Percentiles rank a stretch among this genome's conserved stretches.
phyloP scores from a whole-genome alignment of 140 eudicot species.

The Cichorium intybus region DNA sequence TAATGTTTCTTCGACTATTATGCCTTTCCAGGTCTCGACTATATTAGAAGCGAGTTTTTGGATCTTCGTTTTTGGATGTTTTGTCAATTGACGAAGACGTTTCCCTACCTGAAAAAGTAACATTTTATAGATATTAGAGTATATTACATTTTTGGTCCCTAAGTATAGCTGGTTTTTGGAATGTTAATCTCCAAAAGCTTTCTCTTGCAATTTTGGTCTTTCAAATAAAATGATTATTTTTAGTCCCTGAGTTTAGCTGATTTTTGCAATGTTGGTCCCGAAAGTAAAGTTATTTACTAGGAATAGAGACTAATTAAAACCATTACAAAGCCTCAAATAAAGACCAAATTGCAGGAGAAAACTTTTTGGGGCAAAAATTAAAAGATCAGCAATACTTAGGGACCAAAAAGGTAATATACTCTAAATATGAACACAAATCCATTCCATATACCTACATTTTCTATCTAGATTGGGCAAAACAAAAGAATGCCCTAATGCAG shows the following conservation, averaged over 20 bases:
- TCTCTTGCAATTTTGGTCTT: neutral
- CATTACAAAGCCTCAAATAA: neutral
- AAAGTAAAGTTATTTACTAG: too few relatives aligned
- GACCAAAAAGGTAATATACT: too few relatives aligned
- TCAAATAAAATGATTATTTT: too few relatives aligned
- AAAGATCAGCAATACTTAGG: too few relatives aligned
- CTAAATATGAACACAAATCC: too few relatives aligned
- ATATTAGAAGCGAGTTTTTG: constrained; percentile 55
- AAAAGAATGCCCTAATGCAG: too few relatives aligned
- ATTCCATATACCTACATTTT: neutral
- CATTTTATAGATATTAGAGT: neutral
- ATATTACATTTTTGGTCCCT: neutral
- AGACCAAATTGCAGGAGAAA: neutral
- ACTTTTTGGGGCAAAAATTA: too few relatives aligned
- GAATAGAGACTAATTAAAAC: too few relatives aligned
- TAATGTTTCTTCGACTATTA: constrained; percentile 63
- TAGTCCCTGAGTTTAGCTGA: neutral
- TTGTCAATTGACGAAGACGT: constrained; percentile 68
- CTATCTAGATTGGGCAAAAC: too few relatives aligned
- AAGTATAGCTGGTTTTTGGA: neutral
- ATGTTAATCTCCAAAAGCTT: neutral
- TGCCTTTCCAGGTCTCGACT: constrained; percentile 69
- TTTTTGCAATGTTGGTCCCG: neutral
- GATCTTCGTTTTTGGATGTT: constrained; percentile 68
- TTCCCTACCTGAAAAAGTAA: constrained; percentile 64